Conservation (phyloP, 177 flowering plant genomes). For the Vitis hybrid region DNA sequence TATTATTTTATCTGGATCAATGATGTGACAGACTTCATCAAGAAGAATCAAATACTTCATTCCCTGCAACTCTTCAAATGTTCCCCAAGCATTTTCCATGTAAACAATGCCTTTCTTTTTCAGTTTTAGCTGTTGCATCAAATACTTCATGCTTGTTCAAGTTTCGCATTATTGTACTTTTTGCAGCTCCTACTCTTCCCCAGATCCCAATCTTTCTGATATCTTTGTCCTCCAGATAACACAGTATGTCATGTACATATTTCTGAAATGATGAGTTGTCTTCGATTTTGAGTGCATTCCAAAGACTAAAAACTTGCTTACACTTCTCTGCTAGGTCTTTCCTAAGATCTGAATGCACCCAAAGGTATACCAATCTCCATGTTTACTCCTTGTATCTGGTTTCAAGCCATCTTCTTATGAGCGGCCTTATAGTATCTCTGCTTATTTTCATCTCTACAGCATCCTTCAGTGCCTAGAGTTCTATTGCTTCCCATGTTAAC, state of each 20-base stretch:
- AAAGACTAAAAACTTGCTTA: not conserved
- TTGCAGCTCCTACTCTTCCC: constrained; percentile 12
- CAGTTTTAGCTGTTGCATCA: constrained; percentile 9
- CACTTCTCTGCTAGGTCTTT: not conserved
- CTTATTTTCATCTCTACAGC: not conserved
- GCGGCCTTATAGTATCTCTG: not conserved
- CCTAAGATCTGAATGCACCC: not conserved
- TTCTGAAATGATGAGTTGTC: not conserved
- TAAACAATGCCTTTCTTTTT: constrained; percentile 1
- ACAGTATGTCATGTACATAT: not conserved
- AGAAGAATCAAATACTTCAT: constrained; percentile 22
- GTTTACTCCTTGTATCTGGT: too few relatives aligned
- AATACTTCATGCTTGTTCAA: constrained; percentile 14
- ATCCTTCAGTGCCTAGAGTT: constrained; percentile 1
- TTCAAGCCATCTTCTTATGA: not conserved
- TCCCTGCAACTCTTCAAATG: constrained; percentile 6
- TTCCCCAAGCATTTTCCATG: not conserved
- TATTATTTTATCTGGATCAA: constrained; percentile 9
- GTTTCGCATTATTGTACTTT: constrained; percentile 14
- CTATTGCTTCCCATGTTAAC: not conserved
- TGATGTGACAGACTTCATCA: constrained; percentile 9
- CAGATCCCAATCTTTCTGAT: constrained; percentile 7
- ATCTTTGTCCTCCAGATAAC: not conserved
- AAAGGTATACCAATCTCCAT: not conserved
- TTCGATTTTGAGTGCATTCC: constrained; percentile 5